A percentile compares a stretch with the other conserved stretches of the same genome.
phyloP scores from a whole-genome alignment of 2,329 filamentous ascomycete species.

The Drechmeria coniospora region DNA sequence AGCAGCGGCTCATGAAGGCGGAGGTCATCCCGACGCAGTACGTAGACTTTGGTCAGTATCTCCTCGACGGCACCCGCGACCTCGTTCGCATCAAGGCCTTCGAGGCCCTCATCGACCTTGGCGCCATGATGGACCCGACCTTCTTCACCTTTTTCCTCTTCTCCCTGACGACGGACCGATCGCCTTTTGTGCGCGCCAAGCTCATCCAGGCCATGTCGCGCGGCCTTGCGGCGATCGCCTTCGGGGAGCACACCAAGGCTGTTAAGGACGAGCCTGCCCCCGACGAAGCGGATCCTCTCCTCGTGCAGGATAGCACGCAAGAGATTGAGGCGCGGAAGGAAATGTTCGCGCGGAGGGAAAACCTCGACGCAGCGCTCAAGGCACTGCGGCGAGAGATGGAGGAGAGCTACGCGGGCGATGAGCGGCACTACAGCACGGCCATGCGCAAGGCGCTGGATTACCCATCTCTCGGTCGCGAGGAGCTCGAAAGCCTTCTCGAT shows the following conservation, averaged over 20 bases:
- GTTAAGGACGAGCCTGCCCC: constrained; percentile 21
- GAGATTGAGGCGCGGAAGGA: constrained; percentile 44
- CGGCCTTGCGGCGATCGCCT: constrained; percentile 47
- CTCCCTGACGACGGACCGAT: constrained; percentile 44
- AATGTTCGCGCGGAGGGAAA: constrained; percentile 49
- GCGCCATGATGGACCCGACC: constrained; percentile 36
- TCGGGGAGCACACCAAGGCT: constrained; percentile 40
- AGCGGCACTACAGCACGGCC: constrained; percentile 23
- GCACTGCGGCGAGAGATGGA: constrained; percentile 29
- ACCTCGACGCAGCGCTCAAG: constrained; percentile 39
- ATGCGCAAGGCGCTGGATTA: constrained; percentile 28
- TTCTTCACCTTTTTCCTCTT: constrained; percentile 43
- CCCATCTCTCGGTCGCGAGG: constrained; percentile 20
- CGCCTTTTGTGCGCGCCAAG: constrained; percentile 44
- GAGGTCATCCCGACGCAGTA: constrained; percentile 39
- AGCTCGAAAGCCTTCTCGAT: constrained; percentile 26
- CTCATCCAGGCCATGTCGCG: constrained; percentile 43
- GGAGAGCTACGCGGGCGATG: constrained; percentile 21
- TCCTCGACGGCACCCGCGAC: constrained; percentile 48
- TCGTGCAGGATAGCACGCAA: constrained; percentile 25
- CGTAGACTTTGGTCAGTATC: constrained; percentile 45
- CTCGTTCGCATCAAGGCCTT: constrained; percentile 51
- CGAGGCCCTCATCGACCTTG: constrained; percentile 48
- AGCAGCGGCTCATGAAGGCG: constrained; percentile 47
- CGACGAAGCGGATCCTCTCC: constrained; percentile 21